Evolutionary conservation across 257 asterid genomes (phyloP).

Genomic region (Cinchona pubescens): DNA sequence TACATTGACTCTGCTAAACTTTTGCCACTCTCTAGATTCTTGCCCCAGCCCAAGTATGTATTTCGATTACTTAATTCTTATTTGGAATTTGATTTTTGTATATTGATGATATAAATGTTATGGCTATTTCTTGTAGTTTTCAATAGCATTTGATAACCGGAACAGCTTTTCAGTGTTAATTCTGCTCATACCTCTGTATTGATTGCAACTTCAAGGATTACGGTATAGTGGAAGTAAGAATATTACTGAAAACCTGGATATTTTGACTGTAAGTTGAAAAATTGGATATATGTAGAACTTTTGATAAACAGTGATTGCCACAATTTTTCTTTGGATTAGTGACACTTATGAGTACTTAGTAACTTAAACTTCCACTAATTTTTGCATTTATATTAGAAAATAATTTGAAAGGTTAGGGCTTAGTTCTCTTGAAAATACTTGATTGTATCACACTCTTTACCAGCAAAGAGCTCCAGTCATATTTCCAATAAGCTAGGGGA

Average conservation of each 20-base stretch:
- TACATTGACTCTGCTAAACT: conserved; percentile 91
- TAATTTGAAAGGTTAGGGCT: neutral
- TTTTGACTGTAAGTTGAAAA: too few relatives aligned
- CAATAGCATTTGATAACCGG: too few relatives aligned
- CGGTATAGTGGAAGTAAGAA: too few relatives aligned
- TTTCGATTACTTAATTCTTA: conserved; percentile 10
- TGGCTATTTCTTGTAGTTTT: too few relatives aligned
- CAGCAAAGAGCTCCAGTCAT: neutral
- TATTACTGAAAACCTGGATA: too few relatives aligned
- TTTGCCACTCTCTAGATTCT: conserved; percentile 76
- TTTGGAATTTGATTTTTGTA: too few relatives aligned
- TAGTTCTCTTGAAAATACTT: neutral
- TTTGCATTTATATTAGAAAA: neutral
- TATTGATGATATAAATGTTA: too few relatives aligned
- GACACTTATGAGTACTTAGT: neutral
- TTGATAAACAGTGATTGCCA: neutral
- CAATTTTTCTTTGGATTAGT: neutral
- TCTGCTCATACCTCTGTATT: too few relatives aligned
- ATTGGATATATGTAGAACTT: too few relatives aligned
- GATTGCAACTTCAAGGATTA: too few relatives aligned
- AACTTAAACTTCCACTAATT: neutral
- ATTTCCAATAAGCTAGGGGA: neutral
- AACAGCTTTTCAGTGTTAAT: too few relatives aligned
- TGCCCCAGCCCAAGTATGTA: conserved; percentile 75
- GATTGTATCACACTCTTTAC: neutral